These are phyloP conservation scores for Yamadazyma sp. DNA, from an alignment of 1,139 yeast genomes.

Conservation along the genomic window DNA sequence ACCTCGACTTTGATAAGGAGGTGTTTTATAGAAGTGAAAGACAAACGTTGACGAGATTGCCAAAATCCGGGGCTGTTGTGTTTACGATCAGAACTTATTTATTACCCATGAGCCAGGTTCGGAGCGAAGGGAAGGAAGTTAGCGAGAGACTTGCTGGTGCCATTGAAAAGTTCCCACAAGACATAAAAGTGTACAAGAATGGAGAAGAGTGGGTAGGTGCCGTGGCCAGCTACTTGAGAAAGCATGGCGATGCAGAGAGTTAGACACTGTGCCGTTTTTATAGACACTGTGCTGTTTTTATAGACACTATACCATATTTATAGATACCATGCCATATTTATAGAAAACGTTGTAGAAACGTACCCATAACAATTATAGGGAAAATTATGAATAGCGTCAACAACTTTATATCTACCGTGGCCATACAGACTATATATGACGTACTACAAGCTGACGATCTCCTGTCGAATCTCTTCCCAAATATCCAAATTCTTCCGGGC, in stretches of 20 bases:
- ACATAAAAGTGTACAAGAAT: conserved; percentile 38
- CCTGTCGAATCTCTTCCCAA: conserved; percentile 68
- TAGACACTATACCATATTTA: too few species aligned
- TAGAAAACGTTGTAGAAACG: neutral
- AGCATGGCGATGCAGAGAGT: too few species aligned
- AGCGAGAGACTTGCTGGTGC: conserved; percentile 41
- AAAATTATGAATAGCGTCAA: too few species aligned
- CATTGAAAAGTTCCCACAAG: conserved; percentile 38
- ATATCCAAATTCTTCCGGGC: conserved; percentile 67
- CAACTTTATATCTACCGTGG: too few species aligned
- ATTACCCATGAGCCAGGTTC: conserved; percentile 56
- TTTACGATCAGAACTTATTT: conserved; percentile 67
- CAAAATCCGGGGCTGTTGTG: conserved; percentile 51
- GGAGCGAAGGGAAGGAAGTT: conserved; percentile 50
- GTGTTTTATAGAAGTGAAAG: conserved; percentile 63
- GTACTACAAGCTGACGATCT: conserved; percentile 23
- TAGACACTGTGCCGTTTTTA: too few species aligned
- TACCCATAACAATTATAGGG: too few species aligned
- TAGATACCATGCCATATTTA: too few species aligned
- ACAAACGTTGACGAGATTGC: conserved; percentile 59
- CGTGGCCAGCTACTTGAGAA: conserved; percentile 28
- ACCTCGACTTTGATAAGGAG: conserved; percentile 52
- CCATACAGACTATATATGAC: neutral
- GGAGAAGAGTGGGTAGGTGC: conserved; percentile 44
- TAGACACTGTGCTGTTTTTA: too few species aligned